Conservation (phyloP, 2,329 filamentous ascomycete genomes). For the Arthrocladium fulminans region DNA sequence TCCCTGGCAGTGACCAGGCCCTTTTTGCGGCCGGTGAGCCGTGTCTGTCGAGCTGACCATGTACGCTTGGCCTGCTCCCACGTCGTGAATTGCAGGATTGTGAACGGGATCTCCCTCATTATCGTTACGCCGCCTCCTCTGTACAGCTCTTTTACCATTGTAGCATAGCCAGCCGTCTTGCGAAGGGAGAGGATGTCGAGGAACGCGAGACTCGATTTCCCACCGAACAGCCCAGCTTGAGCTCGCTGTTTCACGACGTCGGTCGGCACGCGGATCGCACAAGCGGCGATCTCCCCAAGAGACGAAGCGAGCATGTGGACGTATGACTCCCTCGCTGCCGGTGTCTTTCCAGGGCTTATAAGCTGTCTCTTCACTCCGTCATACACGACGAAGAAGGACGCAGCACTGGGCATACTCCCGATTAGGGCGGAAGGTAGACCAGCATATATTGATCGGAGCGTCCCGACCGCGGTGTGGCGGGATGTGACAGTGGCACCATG, state of each 20-base stretch:
- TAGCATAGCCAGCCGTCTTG: conserved; percentile 17
- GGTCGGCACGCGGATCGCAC: conserved; percentile 83
- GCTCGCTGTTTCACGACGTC: conserved; percentile 97
- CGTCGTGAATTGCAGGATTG: conserved; percentile 90
- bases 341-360: conserved; percentile 31
- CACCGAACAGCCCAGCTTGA: conserved; percentile 74
- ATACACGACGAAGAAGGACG: conserved; percentile 96
- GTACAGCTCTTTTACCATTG: conserved; percentile 75
- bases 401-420: conserved; percentile 85
- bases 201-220: conserved; percentile 58
- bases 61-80: conserved; percentile 81
- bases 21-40: conserved; percentile 37
- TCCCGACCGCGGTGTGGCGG: conserved; percentile 57
- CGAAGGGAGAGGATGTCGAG: conserved; percentile 55
- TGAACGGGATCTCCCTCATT: conserved; percentile 93
- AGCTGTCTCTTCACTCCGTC: conserved; percentile 59
- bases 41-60: conserved; percentile 44
- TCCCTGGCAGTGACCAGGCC: conserved; percentile 58
- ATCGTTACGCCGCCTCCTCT: conserved; percentile 87
- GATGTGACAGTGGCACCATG: conserved; percentile 56
- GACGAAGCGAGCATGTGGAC: conserved; percentile 78
- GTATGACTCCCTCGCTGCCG: conserved; percentile 28
- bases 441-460: conserved; percentile 85
- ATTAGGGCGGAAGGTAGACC: conserved; percentile 83
- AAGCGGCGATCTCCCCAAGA: conserved; percentile 83